Evolutionary conservation across 2,329 filamentous ascomycete genomes (phyloP), one percentile per base, ranked within the genome.

Genomic region (Neurospora sp.): DNA sequence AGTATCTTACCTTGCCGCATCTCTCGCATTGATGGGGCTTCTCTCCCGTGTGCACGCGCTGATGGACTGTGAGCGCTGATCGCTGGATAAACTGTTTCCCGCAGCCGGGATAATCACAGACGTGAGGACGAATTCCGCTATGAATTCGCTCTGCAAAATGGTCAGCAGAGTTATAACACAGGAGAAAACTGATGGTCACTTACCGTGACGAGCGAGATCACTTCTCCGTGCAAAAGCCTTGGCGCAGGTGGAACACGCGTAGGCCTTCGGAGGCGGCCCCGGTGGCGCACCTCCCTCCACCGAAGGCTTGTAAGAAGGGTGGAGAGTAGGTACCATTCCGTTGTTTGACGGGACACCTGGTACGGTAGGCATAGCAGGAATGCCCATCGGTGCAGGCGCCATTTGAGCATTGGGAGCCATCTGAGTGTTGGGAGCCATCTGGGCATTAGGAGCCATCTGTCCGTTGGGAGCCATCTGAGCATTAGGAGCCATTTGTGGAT

Each of bases 11-110:
- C 90, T 98, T 98, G 79, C 93, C 93, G 80, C 96, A 98, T 73
- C 92, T 89, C 81, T 97, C 96, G 79, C 96, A 99, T 89, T 96
- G 95, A 77, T 99, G 96, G 68, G 96, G 96, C 82, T 99, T 99
- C 83, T 98, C 96, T 74, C 96, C 96, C 1, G 96, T 98, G 80
- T 99, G 96, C 23, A 97, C 94, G 75, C 96, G 91, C 78, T 92
- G 90, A 80, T 98, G 96, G 8, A 99, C 96, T 0, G 96, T 99
- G 79, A 99, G 83, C 28, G 96, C 96, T 38, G 94, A 97, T 70
- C 96, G 88, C 80, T 99, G 96, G 75, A 99, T 99, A 79, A 99
- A 99, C 78, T 95, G 92, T 81, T 98, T 99, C 74, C 92, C 92
- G 79, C 96, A 99, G 68, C 89, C 89, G 52, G 91, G 91, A 71